Evolutionary conservation across 345 rosid species (phyloP).

Genomic region (Trapa incisa): DNA sequence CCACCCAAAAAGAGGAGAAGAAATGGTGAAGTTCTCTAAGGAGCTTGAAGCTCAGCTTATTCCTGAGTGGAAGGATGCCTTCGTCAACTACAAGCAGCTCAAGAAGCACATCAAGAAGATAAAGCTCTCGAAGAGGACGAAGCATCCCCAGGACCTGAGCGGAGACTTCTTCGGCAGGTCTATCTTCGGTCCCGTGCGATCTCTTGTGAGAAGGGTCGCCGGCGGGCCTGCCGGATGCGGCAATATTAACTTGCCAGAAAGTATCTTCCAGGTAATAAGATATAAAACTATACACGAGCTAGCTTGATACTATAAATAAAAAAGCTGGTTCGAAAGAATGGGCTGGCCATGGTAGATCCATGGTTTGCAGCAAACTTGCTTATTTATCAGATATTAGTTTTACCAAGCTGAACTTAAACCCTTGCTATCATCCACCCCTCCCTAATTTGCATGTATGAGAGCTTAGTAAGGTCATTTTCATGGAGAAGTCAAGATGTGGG

Average conservation of each 20-base stretch:
- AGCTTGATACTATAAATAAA: no score
- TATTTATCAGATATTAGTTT: no score
- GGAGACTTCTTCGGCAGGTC: constrained; percentile 33
- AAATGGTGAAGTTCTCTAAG: constrained; percentile 97
- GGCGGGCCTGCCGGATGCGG: constrained; percentile 10
- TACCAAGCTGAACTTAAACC: no score
- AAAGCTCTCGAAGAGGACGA: constrained; percentile 37
- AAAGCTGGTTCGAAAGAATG: no score
- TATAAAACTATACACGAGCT: no score
- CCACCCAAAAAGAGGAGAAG: constrained; percentile 4
- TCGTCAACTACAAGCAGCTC: constrained; percentile 78
- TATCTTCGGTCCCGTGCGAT: constrained; percentile 45
- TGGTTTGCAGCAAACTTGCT: no score
- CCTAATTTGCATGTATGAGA: no score
- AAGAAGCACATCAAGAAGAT: constrained; percentile 82
- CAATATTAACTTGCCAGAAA: constrained; percentile 21
- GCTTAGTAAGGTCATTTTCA: no score
- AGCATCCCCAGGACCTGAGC: constrained; percentile 17
- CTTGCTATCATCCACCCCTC: no score
- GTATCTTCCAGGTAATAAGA: constrained; percentile 46
- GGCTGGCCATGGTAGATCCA: not conserved
- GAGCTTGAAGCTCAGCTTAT: constrained; percentile 93
- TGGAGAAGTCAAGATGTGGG: no score
- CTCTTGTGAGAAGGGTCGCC: constrained; percentile 24
- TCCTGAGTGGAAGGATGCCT: constrained; percentile 97